Evolutionary conservation across 2,329 filamentous ascomycete species (phyloP), one percentile per base, ranked within the genome.

Genomic region (Xylariaceae sp.): DNA sequence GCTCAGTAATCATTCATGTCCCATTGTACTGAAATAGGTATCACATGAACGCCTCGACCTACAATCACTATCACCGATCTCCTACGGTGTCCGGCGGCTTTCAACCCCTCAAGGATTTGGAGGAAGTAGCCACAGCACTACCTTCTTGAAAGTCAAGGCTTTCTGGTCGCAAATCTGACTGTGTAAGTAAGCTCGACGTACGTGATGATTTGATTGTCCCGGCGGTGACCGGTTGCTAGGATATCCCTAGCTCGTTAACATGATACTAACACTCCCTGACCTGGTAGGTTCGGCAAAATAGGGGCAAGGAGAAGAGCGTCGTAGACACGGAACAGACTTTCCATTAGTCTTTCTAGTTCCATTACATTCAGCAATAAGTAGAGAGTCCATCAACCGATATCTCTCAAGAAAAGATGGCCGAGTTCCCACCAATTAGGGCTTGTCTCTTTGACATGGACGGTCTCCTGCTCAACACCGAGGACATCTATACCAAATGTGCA

Each of bases 361-460:
- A 40, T n/a, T n/a, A n/a, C n/a, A n/a, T n/a, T n/a, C n/a, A n/a
- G n/a, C n/a, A n/a, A n/a, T n/a, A n/a, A n/a, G n/a, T n/a, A n/a
- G n/a, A n/a, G n/a, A n/a, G n/a, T n/a, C n/a, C n/a, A n/a, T n/a
- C n/a, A n/a, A n/a, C n/a, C n/a, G n/a, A n/a, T n/a, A n/a, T n/a
- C n/a, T n/a, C n/a, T n/a, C n/a, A n/a, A n/a, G n/a, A n/a, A n/a
- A 41, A 37, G 27, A 27, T 20, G 4, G 12, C 42, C 19, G 19
- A 35, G 8, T 46, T 47, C 54, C 76, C 80, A 46, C 74, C 76
- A 37, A 74, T 88, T 48, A 75, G 83, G 48, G 85, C 85, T 48
- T 87, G 83, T 64, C 77, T 90, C 48, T 89, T 90, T 66, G 86
- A 90, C 69, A 88, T 88, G 85, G 85, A 90, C 62, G 86, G 86